phyloP scores from a whole-genome alignment of 2,329 filamentous ascomycete species.

The Leptographium galeiforme region DNA sequence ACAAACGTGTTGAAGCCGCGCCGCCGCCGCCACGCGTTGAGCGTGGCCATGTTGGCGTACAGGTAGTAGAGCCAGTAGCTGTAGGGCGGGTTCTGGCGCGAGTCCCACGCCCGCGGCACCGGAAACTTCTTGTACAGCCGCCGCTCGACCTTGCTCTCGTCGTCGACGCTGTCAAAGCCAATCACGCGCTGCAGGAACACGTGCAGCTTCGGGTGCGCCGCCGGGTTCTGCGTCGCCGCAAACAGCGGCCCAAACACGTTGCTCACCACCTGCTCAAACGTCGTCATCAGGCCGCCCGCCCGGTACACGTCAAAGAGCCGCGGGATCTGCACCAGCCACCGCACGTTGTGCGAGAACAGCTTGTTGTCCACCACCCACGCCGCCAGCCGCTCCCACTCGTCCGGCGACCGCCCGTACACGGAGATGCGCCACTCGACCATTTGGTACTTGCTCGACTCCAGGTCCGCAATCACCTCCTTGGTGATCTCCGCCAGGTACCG shows the following conservation, averaged over 20 bases:
- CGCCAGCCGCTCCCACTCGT: conserved; percentile 96
- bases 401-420: conserved; percentile 80
- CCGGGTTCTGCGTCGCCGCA: conserved; percentile 80
- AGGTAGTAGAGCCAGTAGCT: conserved; percentile 99
- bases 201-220: conserved; percentile 81
- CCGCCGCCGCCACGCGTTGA: conserved; percentile 83
- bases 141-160: conserved; percentile 92
- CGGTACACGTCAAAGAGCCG: conserved; percentile 95
- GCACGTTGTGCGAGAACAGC: conserved; percentile 91
- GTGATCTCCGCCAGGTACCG: conserved; percentile 95
- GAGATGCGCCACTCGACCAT: conserved; percentile 99
- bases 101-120: conserved; percentile 75
- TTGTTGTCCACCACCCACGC: conserved; percentile 98
- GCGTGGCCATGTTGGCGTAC: conserved; percentile 82
- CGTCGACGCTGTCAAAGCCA: conserved; percentile 94
- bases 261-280: conserved; percentile 76
- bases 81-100: conserved; percentile 92
- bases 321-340: conserved; percentile 93
- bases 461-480: conserved; percentile 90
- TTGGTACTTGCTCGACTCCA: conserved; percentile 98
- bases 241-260: conserved; percentile 93
- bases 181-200: conserved; percentile 90
- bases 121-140: conserved; percentile 94
- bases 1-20: conserved; percentile 94
- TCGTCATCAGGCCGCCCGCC: conserved; percentile 70